Conservation (phyloP, 2,329 filamentous ascomycete genomes). For the Phaeoacremonium minimum region DNA sequence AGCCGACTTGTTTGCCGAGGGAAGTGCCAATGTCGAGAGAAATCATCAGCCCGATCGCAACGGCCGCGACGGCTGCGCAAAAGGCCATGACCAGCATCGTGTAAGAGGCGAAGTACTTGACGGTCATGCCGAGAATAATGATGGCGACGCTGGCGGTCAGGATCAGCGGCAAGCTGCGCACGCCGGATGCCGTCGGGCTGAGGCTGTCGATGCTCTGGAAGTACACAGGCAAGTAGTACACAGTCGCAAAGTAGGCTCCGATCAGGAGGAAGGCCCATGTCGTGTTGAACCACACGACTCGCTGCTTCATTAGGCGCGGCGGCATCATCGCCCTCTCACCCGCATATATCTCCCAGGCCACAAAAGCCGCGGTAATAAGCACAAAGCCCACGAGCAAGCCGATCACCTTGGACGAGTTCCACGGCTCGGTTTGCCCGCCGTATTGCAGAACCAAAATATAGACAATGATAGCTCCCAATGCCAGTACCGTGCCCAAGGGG, state of each 20-base stretch:
- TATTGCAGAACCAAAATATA: slow-evolving; percentile 31
- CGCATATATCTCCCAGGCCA: slow-evolving; percentile 20
- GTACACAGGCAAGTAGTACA: slow-evolving; percentile 39
- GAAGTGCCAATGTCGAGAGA: slow-evolving; percentile 18
- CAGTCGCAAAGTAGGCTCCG: slow-evolving; percentile 31
- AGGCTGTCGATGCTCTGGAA: slow-evolving; percentile 36
- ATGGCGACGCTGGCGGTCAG: slow-evolving; percentile 23
- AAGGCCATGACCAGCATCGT: slow-evolving; percentile 28
- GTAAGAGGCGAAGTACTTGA: slow-evolving; percentile 17
- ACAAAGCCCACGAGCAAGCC: slow-evolving; percentile 19
- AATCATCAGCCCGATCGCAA: slow-evolving; percentile 25
- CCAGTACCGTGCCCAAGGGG: slow-evolving; percentile 24
- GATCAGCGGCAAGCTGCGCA: slow-evolving; percentile 29
- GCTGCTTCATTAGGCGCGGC: slow-evolving; percentile 30
- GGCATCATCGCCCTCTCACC: slow-evolving; percentile 44
- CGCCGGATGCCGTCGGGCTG: slow-evolving; percentile 22
- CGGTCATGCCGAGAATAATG: slow-evolving; percentile 18
- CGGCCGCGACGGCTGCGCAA: slow-evolving; percentile 24
- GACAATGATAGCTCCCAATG: slow-evolving; percentile 28
- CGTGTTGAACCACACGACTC: slow-evolving; percentile 33
- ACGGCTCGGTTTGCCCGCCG: slow-evolving; percentile 27
- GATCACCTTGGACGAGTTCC: slow-evolving; percentile 21
- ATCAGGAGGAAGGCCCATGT: slow-evolving; percentile 34
- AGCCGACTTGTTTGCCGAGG: slow-evolving; percentile 31
- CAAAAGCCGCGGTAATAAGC: slow-evolving; percentile 15